Evolutionary conservation across 78 protist species (phyloP).

Genomic region (Cyanophora paradoxa): DNA sequence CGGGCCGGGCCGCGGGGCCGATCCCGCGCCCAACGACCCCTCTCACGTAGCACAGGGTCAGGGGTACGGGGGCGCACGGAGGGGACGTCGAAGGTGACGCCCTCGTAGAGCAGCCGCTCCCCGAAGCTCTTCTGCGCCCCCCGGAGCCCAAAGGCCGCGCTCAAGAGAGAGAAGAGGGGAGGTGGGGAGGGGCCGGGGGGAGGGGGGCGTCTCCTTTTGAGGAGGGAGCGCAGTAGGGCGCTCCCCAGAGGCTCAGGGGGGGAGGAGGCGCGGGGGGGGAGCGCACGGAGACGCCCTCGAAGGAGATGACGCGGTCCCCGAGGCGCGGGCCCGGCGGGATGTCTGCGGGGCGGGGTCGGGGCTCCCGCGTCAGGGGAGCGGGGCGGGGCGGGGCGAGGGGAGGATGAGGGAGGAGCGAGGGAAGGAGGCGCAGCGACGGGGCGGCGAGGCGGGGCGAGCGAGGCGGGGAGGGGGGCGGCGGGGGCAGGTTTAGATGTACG

Average conservation of each 20-base stretch:
- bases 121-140: background rate
- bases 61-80: background rate
- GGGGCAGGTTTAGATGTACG: background rate
- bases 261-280: background rate
- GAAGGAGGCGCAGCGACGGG: background rate
- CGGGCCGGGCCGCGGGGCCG: background rate
- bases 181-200: background rate
- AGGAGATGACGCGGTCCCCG: background rate
- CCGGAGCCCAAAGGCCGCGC: background rate
- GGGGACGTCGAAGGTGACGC: background rate
- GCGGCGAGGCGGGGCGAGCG: background rate
- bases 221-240: too few species aligned
- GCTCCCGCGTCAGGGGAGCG: background rate
- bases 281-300: background rate
- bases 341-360: background rate
- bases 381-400: background rate
- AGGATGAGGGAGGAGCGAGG: background rate
- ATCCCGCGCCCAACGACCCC: background rate
- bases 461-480: background rate
- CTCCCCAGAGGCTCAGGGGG: too few species aligned
- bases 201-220: too few species aligned
- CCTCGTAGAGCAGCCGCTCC: slow-evolving; percentile 20
- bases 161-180: background rate
- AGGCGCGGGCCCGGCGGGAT: slow-evolving; percentile 4
- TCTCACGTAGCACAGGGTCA: background rate